phyloP scores from a whole-genome alignment of 768 basidiomycete genomes.

The Cystobasidium onofrii region DNA sequence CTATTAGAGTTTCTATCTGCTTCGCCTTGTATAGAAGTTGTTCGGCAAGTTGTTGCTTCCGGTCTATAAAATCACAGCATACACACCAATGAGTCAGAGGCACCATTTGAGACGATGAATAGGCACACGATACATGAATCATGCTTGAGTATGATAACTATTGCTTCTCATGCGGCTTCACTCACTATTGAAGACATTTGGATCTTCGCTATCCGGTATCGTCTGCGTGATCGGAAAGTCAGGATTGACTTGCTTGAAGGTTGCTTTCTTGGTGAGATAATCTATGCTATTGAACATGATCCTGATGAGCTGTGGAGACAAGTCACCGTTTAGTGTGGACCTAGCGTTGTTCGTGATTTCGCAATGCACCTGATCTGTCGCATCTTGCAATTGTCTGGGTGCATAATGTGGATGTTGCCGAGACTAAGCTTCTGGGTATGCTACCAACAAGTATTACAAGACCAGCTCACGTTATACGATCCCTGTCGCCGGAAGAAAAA shows the following conservation, averaged over 20 bases:
- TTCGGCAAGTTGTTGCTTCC: slow-evolving; percentile 70
- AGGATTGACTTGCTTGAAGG: slow-evolving; percentile 67
- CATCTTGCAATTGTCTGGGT: slow-evolving; percentile 32
- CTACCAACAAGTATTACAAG: background rate
- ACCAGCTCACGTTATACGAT: slow-evolving; percentile 24
- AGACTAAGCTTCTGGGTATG: background rate
- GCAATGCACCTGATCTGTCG: slow-evolving; percentile 29
- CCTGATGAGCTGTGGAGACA: slow-evolving; percentile 57
- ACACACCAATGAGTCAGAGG: no score
- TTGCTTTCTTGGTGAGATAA: slow-evolving; percentile 67
- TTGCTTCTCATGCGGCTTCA: no score
- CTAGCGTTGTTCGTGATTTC: no score
- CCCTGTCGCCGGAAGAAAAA: no score
- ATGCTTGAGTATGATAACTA: no score
- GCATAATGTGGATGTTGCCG: no score
- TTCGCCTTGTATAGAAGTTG: slow-evolving; percentile 81
- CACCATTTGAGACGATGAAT: no score
- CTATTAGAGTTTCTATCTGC: slow-evolving; percentile 75
- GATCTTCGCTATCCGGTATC: slow-evolving; percentile 63
- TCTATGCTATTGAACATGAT: slow-evolving; percentile 77
- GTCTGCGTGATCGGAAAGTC: slow-evolving; percentile 78
- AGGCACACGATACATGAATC: no score
- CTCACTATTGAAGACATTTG: slow-evolving; percentile 64
- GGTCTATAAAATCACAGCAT: slow-evolving; percentile 52
- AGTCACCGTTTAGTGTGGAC: no score